Percentiles rank a stretch among this genome's conserved stretches.
These are phyloP conservation scores for Aeschynomene evenia DNA, from an alignment of 306 rosid species.

Conservation along the genomic window DNA sequence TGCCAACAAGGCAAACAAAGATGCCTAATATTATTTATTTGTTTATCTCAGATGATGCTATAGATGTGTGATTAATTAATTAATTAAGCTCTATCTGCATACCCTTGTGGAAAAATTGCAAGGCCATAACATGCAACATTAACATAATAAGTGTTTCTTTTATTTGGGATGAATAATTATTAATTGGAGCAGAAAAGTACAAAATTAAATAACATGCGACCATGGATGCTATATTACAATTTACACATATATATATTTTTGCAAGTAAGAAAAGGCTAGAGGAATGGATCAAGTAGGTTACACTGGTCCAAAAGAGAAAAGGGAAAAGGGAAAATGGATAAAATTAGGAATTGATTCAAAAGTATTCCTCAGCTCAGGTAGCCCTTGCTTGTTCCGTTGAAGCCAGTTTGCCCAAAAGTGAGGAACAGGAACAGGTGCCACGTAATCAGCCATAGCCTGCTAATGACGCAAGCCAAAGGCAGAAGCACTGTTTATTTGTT, in stretches of 20 bases:
- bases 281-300: not conserved
- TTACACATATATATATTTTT: not conserved
- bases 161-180: not conserved
- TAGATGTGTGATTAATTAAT: not conserved
- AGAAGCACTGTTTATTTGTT: not conserved
- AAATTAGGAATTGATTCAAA: conserved; percentile 37
- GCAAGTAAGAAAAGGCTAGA: not conserved
- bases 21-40: conserved; percentile 10
- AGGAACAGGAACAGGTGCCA: conserved; percentile 86
- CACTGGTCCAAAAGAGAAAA: conserved; percentile 10
- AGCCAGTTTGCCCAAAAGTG: conserved; percentile 93
- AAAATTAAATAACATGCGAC: not conserved
- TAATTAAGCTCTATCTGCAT: not conserved
- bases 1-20: conserved; percentile 18
- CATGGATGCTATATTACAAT: not conserved
- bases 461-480: not conserved
- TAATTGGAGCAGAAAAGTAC: not conserved
- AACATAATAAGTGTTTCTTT: not conserved
- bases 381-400: no score
- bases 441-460: conserved; percentile 80
- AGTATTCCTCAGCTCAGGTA: conserved; percentile 90
- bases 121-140: not conserved
- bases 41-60: not conserved
- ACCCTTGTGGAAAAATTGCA: not conserved
- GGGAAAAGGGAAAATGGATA: not conserved